Evolutionary conservation across 2,329 filamentous ascomycete genomes (phyloP), one percentile per base, ranked within the genome.

Genomic region (Ceratocystis diversiconidia): DNA sequence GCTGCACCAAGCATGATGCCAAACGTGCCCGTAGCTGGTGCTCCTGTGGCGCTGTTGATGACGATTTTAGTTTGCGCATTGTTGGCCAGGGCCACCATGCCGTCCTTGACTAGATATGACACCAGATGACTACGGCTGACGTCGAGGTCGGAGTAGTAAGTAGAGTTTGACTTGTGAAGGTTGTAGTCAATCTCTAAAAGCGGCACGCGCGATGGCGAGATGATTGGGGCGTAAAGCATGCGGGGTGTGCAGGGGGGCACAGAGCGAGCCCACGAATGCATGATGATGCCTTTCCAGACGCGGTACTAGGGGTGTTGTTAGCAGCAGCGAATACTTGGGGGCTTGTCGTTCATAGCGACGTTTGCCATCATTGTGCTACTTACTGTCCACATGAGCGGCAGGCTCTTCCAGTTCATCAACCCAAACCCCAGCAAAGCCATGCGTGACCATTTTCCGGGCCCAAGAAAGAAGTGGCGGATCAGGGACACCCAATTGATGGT

Each of bases 131-230:
- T 88, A 66, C 94, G 88, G 48, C 87, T 85, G 67, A 92, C 82
- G 75, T 95, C 91, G 69, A 95, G 84, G 75, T 95, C 90, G 69
- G 85, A 79, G 73, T 95, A 95, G 78, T 95, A 95, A 36, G 91
- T 95, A 70, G 83, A 85, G 77, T 91, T 90, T 68, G 85, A 86
- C 74, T 92, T 91, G 80, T 92, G 88, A 55, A 90, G 72, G 76
- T 94, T 92, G 78, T 91, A 90, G 76, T 96, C 92, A 71, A 86
- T 90, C 76, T 95, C 90, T 70, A 88, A 80, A 64, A 88, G 76
- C 0, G 88, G 83, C 15, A 87, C 83, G 72, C 85, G 83, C 5
- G 86, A 84, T 48, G 79, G 78, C 17, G 86, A 84, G 67, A 89
- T 84, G 63, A 88, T 76, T 61, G 88, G 86, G 61, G 85, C 82